Base-by-base conservation (phyloP, 257 asterid genomes). In the Phtheirospermum japonicum region DNA sequence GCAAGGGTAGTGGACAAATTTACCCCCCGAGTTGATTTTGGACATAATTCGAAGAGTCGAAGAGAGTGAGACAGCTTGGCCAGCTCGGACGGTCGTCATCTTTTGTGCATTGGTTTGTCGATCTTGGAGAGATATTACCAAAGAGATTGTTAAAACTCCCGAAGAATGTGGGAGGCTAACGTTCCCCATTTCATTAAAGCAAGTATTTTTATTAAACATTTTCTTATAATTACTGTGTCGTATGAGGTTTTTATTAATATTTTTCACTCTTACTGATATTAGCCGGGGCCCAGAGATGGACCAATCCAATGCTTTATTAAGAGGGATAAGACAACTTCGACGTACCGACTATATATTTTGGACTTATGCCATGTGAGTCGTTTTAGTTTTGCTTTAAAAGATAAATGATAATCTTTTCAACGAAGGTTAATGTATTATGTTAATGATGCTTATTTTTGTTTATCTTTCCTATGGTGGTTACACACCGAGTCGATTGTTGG, bases 201-300 rank as follows among this genome's bases (percentile, higher is more conserved):
- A 90, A 89, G 96, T 82, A 73, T 26, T 33, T 33, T 66, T 54
- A 31, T 40, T n/a, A n/a, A n/a, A n/a, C n/a, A n/a, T n/a, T n/a
- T n/a, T n/a, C n/a, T n/a, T n/a, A 64, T 64, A 57, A 18, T 31
- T 54, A 49, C 33, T 19, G 36, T 53, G 40, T 67, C 34, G 50
- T 62, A 17, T 8, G n/a, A 49, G 26, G 14, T 50, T 43, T 48
- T 68, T 18, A 53, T 16, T 51, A n/a, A 20, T 31, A 17, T 33
- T 7, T 33, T 7, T 33, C n/a, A n/a, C 37, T 7, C 37, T 33
- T 57, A 4, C 28, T 56, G 46, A 4, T 19, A 28, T 9, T 70
- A 89, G 97, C 97, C 95, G 19, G 98, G 96, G 40, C 95, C 96
- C 11, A 93, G 98, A 45, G 95, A 88, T 62, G 68, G 76, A 67